phyloP scores from a whole-genome alignment of 2,329 filamentous ascomycete genomes.

The Shiraia sp. region DNA sequence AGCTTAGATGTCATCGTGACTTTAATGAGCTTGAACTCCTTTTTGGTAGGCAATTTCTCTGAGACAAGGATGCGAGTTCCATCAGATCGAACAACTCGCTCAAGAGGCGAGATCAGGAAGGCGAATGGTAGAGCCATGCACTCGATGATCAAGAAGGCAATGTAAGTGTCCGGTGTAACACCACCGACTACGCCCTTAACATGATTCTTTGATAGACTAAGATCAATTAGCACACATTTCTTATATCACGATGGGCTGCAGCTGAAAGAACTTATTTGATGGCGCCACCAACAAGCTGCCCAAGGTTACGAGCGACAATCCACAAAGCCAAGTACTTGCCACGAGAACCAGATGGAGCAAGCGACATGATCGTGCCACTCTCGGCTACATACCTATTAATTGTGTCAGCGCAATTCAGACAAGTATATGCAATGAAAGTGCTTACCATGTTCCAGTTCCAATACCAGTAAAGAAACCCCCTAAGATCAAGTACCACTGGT shows the following conservation, averaged over 20 bases:
- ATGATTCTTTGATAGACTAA: slow-evolving; percentile 31
- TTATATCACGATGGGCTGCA: not conserved
- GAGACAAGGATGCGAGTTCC: slow-evolving; percentile 50
- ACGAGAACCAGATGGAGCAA: slow-evolving; percentile 52
- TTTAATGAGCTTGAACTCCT: slow-evolving; percentile 47
- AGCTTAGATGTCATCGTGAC: slow-evolving; percentile 44
- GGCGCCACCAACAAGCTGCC: slow-evolving; percentile 53
- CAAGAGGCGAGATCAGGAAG: slow-evolving; percentile 52
- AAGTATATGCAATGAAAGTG: too few species aligned
- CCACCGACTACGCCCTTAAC: slow-evolving; percentile 38
- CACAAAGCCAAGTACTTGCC: slow-evolving; percentile 55
- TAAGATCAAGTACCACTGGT: slow-evolving; percentile 49
- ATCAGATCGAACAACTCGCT: slow-evolving; percentile 52
- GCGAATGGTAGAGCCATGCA: slow-evolving; percentile 52
- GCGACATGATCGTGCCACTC: slow-evolving; percentile 54
- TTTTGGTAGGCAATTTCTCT: slow-evolving; percentile 46
- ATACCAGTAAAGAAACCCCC: slow-evolving; percentile 33
- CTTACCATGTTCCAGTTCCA: slow-evolving; percentile 51
- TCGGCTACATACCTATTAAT: slow-evolving; percentile 57
- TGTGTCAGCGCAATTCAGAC: too few species aligned
- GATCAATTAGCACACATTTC: not conserved
- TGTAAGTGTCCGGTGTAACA: slow-evolving; percentile 51
- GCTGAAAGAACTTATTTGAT: slow-evolving; percentile 40
- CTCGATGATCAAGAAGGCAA: slow-evolving; percentile 55
- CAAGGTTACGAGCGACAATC: slow-evolving; percentile 54